Base-by-base conservation (phyloP, 2,329 filamentous ascomycete genomes). In the Trichocomaceae sp. region DNA sequence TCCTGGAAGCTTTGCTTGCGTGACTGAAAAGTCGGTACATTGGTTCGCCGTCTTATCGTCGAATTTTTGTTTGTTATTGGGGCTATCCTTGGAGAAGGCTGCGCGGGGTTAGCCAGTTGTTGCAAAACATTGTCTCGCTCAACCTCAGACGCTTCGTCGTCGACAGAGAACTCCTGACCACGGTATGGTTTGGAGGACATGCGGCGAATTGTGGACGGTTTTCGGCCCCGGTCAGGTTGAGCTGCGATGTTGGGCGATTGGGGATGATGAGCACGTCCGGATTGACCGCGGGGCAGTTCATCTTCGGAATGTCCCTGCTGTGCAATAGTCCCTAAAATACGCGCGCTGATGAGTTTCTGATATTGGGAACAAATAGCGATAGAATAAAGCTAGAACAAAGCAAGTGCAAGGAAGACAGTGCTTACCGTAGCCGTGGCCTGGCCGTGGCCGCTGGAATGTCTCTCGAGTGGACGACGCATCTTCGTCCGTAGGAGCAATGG, bases 131-230 rank as follows among this genome's bases (percentile, higher is more conserved):
- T 79, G 64, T 90, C 87, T 58, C 83, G 82, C 65, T 88, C 85
- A 19, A 96, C 83, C 70, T 96, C 92, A 60, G 83, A 80, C 22
- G 84, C 77, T 65, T 90, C 90, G 69, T 97, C 92, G 67, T 97
- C 91, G 47, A 89, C 89, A 0, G 91, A 96, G 73, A 95, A 97
- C 57, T 92, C 79, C 59, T 88, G 87, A 29, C 91, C 88, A 52
- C 89, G 86, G 67, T 92, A 83, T 2, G 90, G 90, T 58, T 82
- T 88, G 22, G 89, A 90, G 1, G 89, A 92, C 56, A 85, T 79
- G 58, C 90, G 85, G 62, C 89, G 85, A 56, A 81, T 70, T 70
- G 92, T 82, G 10, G 81, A 74, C 17, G 90, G 90, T 69, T 92
- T 95, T 68, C 83, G 84, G 13, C 84, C 78, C 60, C 80, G 71